Evolutionary conservation across 805 yeast species (phyloP), one percentile per base, ranked within the genome.

Genomic region (Ogataea angusta): DNA sequence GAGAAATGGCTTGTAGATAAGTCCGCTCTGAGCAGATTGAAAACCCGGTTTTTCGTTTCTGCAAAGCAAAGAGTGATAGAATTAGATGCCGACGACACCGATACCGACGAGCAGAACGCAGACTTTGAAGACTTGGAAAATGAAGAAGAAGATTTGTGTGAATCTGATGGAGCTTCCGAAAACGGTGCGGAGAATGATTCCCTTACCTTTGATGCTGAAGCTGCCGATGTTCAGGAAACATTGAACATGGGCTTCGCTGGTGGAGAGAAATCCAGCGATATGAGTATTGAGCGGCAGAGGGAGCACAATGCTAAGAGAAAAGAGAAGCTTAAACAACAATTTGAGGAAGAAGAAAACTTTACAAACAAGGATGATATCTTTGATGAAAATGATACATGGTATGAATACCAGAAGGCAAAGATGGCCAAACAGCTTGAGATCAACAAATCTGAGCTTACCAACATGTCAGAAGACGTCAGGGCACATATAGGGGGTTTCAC

Each of bases 401-500:
- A 91, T 61, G 98, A 91, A 61, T 79, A 85, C 63, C 97, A 93
- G 63, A 93, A 93, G 69, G 95, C 95, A 46, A 91, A 90, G 57
- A 90, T 95, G 80, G 89, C 96, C 42, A 91, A 93, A 62, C 99
- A 93, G 67, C 68, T 86, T 48, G 98, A 91, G 47, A 89, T 95
- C 66, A 95, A 93, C 64, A 85, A 87, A 61, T 77, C 86, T 8
- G 90, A 83, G 60, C 72, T 78, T 42, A 82, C 78, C 14, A 72
- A 75, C 30, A 74, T 93, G 82, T 95, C 88, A 44, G 70, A 68
- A 10, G 85, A 74, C n/a, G 78, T 85, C 15, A 75, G 98, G 56
- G 70, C 78, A 42, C 80, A 79, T 50, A 80, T 95, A 50, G 97
- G 91, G 67, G 99, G 99, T 46, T 85, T 71, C 62, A 77, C 84